These are phyloP conservation scores for Saccharomyces hybrid DNA, from an alignment of 1,139 yeast species.

Conservation along the genomic window DNA sequence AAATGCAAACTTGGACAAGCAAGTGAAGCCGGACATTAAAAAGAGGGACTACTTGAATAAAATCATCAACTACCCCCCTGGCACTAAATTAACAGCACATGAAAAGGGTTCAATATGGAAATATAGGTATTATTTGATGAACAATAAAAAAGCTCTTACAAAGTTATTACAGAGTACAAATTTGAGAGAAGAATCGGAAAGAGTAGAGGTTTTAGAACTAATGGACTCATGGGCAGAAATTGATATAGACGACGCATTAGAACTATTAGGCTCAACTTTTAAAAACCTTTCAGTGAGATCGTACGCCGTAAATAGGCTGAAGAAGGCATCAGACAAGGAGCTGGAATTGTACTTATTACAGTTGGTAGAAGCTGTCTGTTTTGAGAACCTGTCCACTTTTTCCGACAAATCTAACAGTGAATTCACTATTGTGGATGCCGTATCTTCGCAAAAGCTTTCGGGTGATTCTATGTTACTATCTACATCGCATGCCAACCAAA, in stretches of 20 bases:
- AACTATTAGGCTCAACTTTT: constrained; percentile 70
- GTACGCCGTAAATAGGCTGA: constrained; percentile 80
- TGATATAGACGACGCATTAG: constrained; percentile 89
- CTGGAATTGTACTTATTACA: constrained; percentile 76
- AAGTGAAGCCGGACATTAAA: constrained; percentile 81
- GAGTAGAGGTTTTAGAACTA: constrained; percentile 63
- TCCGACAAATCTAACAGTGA: constrained; percentile 34
- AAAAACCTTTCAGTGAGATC: constrained; percentile 52
- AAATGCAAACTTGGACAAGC: constrained; percentile 69
- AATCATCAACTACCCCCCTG: constrained; percentile 74
- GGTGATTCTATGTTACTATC: constrained; percentile 2
- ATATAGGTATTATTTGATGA: constrained; percentile 76
- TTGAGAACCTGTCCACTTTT: constrained; percentile 41
- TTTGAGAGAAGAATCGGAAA: constrained; percentile 80
- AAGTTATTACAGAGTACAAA: constrained; percentile 82
- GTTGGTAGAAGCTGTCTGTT: constrained; percentile 85
- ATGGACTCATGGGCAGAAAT: constrained; percentile 61
- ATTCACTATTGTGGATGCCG: constrained; percentile 37
- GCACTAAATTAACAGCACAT: constrained; percentile 68
- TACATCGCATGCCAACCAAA: constrained; percentile 8
- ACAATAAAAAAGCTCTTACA: constrained; percentile 68
- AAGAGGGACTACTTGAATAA: constrained; percentile 63
- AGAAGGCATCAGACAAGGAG: constrained; percentile 73
- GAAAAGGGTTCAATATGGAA: constrained; percentile 91
- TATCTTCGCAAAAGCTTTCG: constrained; percentile 9